Conservation (phyloP, 257 asterid genomes). For the Catharanthus roseus region DNA sequence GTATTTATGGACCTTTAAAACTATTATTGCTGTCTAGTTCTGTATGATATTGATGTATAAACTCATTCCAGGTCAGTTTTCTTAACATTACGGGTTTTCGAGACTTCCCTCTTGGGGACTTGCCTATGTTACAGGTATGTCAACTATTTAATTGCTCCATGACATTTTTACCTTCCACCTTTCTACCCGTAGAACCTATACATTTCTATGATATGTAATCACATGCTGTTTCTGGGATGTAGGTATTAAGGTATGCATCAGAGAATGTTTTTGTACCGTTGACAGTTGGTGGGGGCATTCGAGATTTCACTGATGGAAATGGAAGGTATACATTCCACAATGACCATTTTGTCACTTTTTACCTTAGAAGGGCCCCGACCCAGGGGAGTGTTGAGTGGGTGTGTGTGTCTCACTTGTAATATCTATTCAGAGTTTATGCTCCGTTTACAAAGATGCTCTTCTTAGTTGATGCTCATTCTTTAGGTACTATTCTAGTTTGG, state of each 20-base stretch:
- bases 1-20: conserved; percentile 33
- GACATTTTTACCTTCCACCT: background rate
- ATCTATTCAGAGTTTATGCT: background rate
- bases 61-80: conserved; percentile 66
- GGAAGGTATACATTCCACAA: conserved; percentile 41
- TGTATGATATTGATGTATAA: conserved; percentile 5
- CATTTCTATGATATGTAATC: background rate
- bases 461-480: background rate
- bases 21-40: background rate
- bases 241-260: conserved; percentile 73
- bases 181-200: background rate
- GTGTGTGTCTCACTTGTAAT: background rate
- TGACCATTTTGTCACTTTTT: background rate
- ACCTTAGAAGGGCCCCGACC: background rate
- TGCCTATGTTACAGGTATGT: conserved; percentile 93
- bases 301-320: conserved; percentile 86
- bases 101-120: conserved; percentile 91
- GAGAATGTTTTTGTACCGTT: conserved; percentile 87
- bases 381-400: too few species aligned
- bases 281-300: conserved; percentile 95
- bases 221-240: conserved; percentile 10
- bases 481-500: conserved; percentile 92
- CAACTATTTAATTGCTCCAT: conserved; percentile 1
- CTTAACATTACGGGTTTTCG: conserved; percentile 95
- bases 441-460: background rate